Evolutionary conservation across 768 basidiomycete species (phyloP).

Genomic region (Auriscalpium vulgare): DNA sequence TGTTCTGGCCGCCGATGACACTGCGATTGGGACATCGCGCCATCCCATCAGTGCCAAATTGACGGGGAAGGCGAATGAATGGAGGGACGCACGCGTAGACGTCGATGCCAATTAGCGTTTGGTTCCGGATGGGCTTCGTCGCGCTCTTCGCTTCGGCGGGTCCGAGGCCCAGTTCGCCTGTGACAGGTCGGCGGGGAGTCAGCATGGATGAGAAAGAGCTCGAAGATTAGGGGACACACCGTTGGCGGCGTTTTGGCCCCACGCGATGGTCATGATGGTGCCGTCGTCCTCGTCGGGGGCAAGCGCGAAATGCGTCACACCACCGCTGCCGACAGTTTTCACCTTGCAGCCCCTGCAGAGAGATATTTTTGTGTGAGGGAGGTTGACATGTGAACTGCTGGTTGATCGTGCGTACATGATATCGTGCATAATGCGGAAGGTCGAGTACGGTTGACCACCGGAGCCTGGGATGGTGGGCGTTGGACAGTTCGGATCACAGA

Average conservation of each 20-base stretch:
- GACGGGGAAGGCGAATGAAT: not conserved
- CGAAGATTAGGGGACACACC: constrained; percentile 30
- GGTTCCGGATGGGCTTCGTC: constrained; percentile 69
- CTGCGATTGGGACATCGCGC: constrained; percentile 28
- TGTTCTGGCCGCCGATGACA: constrained; percentile 80
- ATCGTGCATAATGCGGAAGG: constrained; percentile 82
- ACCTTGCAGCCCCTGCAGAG: constrained; percentile 70
- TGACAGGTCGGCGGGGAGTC: not conserved
- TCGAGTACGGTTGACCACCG: constrained; percentile 81
- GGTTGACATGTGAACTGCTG: not conserved
- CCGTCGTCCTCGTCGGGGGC: constrained; percentile 65
- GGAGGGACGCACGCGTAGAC: constrained; percentile 55
- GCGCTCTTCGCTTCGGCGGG: constrained; percentile 78
- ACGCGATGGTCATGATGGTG: constrained; percentile 73
- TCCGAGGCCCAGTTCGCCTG: constrained; percentile 77
- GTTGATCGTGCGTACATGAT: constrained; percentile 50
- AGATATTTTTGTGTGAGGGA: not conserved
- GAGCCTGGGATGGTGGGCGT: constrained; percentile 47
- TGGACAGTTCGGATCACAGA: not conserved
- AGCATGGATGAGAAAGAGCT: not conserved
- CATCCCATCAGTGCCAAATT: no score
- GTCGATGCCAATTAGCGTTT: constrained; percentile 69
- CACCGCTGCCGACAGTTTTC: constrained; percentile 60
- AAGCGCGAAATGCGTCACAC: constrained; percentile 82
- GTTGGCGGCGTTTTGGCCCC: constrained; percentile 83